Conservation (phyloP, 352 stramenopile genomes). For the Globisporangium alternatum region DNA sequence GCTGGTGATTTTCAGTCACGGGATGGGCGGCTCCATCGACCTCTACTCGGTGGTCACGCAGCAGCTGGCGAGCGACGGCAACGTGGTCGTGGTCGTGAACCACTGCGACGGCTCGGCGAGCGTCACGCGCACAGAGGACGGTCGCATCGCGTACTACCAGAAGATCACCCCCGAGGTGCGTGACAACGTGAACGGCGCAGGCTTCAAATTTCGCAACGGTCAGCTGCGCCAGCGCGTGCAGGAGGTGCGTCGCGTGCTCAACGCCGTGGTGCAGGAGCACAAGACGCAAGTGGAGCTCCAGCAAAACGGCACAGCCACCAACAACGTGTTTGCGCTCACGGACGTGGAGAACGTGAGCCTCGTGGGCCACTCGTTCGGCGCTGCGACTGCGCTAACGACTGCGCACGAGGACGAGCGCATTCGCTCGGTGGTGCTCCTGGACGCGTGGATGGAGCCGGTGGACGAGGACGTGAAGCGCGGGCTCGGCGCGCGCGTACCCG, state of each 20-base stretch:
- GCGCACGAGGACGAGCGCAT: constrained; percentile 51
- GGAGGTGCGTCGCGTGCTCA: constrained; percentile 45
- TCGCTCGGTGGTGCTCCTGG: constrained; percentile 45
- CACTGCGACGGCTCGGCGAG: constrained; percentile 66
- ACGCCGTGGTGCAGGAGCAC: constrained; percentile 27
- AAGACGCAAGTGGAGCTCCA: background rate
- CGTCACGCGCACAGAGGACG: constrained; percentile 39
- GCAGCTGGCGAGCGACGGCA: constrained; percentile 59
- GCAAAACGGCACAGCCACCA: background rate
- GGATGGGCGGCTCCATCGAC: constrained; percentile 51
- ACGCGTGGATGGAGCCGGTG: constrained; percentile 69
- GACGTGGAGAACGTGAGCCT: constrained; percentile 39
- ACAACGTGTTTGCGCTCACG: constrained; percentile 28
- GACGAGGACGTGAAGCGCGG: constrained; percentile 34
- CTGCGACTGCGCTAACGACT: constrained; percentile 46
- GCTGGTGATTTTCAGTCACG: constrained; percentile 62
- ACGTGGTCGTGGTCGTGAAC: constrained; percentile 56
- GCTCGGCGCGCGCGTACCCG: constrained; percentile 33
- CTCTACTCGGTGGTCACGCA: constrained; percentile 63
- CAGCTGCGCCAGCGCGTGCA: constrained; percentile 53
- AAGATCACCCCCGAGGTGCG: constrained; percentile 41
- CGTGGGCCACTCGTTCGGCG: constrained; percentile 63
- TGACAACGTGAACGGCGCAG: constrained; percentile 45
- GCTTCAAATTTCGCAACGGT: constrained; percentile 58
- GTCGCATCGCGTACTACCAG: constrained; percentile 57